Base-by-base conservation (phyloP, 2,329 filamentous ascomycete species). In the Allantophomopsis lycopodina region DNA sequence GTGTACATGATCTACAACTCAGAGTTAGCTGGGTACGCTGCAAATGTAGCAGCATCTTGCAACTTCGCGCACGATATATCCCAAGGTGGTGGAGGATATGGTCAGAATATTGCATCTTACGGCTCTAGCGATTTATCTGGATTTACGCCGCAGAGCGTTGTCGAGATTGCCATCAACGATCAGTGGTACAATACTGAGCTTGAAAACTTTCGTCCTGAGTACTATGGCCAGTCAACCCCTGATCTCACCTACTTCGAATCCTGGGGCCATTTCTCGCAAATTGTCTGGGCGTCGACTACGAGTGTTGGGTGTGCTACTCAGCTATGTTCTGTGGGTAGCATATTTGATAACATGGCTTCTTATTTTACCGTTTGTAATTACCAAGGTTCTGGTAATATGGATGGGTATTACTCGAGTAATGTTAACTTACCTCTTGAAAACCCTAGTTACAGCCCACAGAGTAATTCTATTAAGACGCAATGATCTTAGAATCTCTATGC, bases 291-390 rank as follows among this genome's bases (percentile, higher is more conserved):
- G 54, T 60, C 47, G 17, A 75, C 77, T 41, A 71, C 61, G n/a
- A 49, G 65, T 31, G 63, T 87, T 39, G 83, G 79, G 47, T 88
- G 83, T 56, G 66, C 65, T 38, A 72, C 65, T 30, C 55, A 65
- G 38, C 60, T 65, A 55, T 83, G 79, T 61, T 50, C 58, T 10
- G 52, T 61, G 28, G 69, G 70, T 41, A 69, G 63, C 33, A 48
- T 46, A 62, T 44, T 42, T 28, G 34, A 40, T 32, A 18, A 52
- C 57, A 59, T 76, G 65, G 68, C 66, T 31, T 62, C 76, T n/a
- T 77, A 73, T 62, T 86, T 76, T 67, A 88, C 83, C 32, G 85
- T 93, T 53, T 94, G 86, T 79, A 89, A 94, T 72, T 94, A 94
- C 66, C 65, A 63, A 49, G 70, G 76, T 45, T 64, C 76, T 46